Conservation (phyloP, 345 rosid species). For the Moricandia moricandioides region DNA sequence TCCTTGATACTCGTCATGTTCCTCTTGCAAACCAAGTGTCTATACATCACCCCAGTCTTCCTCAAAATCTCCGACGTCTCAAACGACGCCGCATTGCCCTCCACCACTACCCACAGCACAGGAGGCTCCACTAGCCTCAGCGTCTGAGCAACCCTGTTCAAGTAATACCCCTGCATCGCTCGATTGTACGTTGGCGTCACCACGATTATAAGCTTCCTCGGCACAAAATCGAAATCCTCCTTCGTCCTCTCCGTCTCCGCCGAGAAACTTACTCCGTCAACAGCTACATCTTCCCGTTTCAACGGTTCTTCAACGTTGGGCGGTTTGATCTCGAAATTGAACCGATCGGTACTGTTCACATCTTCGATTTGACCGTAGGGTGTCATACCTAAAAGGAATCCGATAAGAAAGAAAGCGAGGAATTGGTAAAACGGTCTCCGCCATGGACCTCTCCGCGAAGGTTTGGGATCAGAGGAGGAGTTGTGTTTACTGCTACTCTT, state of each 20-base stretch:
- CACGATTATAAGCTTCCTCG: conserved; percentile 72
- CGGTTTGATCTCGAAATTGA: conserved; percentile 67
- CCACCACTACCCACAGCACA: conserved; percentile 89
- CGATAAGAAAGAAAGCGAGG: conserved; percentile 58
- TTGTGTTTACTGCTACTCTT: conserved; percentile 41
- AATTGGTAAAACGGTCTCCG: conserved; percentile 61
- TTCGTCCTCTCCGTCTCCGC: conserved; percentile 22
- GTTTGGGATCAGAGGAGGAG: conserved; percentile 45
- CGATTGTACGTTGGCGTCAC: conserved; percentile 84
- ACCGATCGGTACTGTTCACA: conserved; percentile 37
- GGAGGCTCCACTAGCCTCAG: conserved; percentile 78
- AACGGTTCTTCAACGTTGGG: conserved; percentile 43
- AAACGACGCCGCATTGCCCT: conserved; percentile 55
- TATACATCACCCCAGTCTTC: conserved; percentile 79
- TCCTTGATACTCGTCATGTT: conserved; percentile 61
- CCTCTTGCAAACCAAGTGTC: conserved; percentile 63
- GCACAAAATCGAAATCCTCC: conserved; percentile 38
- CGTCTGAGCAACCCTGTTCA: conserved; percentile 74
- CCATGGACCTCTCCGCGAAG: conserved; percentile 51
- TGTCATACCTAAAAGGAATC: conserved; percentile 60
- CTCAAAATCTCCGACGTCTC: conserved; percentile 86
- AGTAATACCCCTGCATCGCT: conserved; percentile 70
- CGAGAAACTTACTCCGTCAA: conserved; percentile 41
- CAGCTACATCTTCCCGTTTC: conserved; percentile 29
- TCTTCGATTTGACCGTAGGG: conserved; percentile 63